Evolutionary conservation across 352 stramenopile genomes (phyloP).

Genomic region (Phytophthora syringae): DNA sequence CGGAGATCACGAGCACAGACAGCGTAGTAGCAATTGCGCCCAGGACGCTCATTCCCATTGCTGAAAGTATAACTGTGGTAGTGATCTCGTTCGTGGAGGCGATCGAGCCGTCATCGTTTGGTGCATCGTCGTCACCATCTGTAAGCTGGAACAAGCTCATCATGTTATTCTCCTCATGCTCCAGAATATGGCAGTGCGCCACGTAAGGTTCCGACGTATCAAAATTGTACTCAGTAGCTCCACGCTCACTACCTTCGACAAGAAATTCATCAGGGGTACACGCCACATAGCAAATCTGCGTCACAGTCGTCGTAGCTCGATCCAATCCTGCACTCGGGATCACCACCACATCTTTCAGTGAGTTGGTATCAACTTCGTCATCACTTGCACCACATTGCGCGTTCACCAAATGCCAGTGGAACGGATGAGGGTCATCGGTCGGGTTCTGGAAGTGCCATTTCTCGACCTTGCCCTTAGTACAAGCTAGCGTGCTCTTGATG

Average conservation of each 20-base stretch:
- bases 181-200: conserved; percentile 78
- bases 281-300: conserved; percentile 78
- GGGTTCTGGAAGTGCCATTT: conserved; percentile 85
- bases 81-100: conserved; percentile 47
- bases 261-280: conserved; percentile 78
- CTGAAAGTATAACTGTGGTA: conserved; percentile 52
- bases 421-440: conserved; percentile 75
- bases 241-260: conserved; percentile 53
- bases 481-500: conserved; percentile 55
- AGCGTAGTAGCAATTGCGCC: conserved; percentile 72
- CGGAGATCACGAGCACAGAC: conserved; percentile 74
- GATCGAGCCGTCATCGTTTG: conserved; percentile 52
- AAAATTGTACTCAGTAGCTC: conserved; percentile 67
- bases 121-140: conserved; percentile 50
- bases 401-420: conserved; percentile 83
- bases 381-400: conserved; percentile 71
- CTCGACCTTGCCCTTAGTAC: conserved; percentile 77
- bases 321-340: conserved; percentile 63
- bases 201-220: conserved; percentile 78
- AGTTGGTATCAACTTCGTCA: conserved; percentile 72
- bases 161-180: conserved; percentile 84
- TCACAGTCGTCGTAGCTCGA: conserved; percentile 45
- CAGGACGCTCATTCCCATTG: conserved; percentile 81
- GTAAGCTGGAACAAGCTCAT: conserved; percentile 73
- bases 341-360: conserved; percentile 74